A percentile compares a stretch with the other conserved stretches of the same genome.
Conservation (phyloP, 345 rosid genomes). For the Eucalyptus decipiens region DNA sequence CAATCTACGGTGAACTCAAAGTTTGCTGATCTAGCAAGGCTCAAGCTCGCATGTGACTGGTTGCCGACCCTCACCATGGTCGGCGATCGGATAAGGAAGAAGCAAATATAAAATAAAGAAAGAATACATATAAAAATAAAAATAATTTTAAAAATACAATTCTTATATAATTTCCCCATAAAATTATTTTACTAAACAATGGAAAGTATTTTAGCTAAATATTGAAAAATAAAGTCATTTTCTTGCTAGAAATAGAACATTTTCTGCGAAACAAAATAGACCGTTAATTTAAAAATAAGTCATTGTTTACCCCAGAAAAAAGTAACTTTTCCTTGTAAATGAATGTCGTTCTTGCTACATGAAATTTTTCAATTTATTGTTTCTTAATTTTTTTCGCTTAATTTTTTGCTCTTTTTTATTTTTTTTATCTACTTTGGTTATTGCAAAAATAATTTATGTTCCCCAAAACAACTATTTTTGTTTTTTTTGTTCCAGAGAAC, state of each 20-base stretch:
- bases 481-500: fast-evolving
- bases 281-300: neutral
- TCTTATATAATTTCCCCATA: too few species aligned
- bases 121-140: too few species aligned
- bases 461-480: fast-evolving
- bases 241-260: too few species aligned
- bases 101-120: too few species aligned
- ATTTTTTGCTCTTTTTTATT: neutral
- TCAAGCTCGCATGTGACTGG: fast-evolving
- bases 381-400: neutral
- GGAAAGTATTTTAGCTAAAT: too few species aligned
- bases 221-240: too few species aligned
- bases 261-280: fast-evolving
- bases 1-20: too few species aligned
- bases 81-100: fast-evolving
- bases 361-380: neutral
- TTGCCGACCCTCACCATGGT: too few species aligned
- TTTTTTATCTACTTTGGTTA: neutral
- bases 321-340: neutral
- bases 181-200: too few species aligned
- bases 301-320: neutral
- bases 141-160: too few species aligned
- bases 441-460: neutral
- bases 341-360: neutral
- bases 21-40: too few species aligned